Conservation (phyloP, 441 rosid species). For the Monsonia emarginata region DNA sequence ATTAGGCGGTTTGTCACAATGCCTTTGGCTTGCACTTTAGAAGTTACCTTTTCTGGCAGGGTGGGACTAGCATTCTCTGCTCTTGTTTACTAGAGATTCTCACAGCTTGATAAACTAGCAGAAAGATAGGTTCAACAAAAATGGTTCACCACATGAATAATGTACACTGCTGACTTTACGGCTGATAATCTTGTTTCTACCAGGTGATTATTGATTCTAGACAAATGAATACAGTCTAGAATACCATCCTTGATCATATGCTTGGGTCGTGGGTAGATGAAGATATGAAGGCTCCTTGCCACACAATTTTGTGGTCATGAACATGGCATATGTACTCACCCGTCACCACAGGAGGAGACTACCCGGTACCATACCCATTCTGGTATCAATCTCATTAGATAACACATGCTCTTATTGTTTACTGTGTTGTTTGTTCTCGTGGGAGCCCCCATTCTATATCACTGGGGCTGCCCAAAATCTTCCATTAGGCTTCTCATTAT, state of each 20-base stretch:
- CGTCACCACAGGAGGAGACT: constrained; percentile 6
- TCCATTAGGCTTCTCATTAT: background rate
- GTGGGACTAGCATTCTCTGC: background rate
- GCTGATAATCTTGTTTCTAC: background rate
- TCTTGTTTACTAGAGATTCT: background rate
- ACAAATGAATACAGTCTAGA: background rate
- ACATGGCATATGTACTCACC: background rate
- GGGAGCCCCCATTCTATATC: background rate
- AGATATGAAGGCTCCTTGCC: background rate
- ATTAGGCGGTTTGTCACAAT: background rate
- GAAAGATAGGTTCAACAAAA: background rate
- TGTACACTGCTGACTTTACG: background rate
- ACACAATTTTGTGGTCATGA: background rate
- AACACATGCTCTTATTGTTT: background rate
- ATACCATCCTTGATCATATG: background rate
- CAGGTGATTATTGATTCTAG: background rate
- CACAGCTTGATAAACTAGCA: background rate
- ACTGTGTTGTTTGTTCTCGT: constrained; percentile 2
- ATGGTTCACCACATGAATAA: background rate
- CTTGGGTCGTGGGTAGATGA: background rate
- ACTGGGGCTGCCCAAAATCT: background rate
- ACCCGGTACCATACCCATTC: background rate
- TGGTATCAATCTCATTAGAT: constrained; percentile 1
- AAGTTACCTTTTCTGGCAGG: constrained; percentile 1
- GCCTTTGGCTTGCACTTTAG: background rate